Evolutionary conservation across 257 asterid genomes (phyloP), one percentile per base, ranked within the genome.

Genomic region (Solanum arcanum): DNA sequence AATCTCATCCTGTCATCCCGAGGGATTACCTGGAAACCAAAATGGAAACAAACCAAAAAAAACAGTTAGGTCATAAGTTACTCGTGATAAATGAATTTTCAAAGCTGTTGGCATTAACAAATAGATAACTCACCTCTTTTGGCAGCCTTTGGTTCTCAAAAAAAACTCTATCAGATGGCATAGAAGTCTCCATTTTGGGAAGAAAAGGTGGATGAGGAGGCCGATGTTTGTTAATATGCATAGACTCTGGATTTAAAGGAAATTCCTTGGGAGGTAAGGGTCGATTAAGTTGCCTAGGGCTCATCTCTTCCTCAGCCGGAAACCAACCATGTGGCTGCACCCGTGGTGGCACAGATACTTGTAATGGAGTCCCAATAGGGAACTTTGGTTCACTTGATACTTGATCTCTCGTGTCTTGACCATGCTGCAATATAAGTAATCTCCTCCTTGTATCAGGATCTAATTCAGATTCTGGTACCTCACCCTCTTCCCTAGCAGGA

Each of bases 361-460:
- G 98, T 91, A 92, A 86, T 77, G 98, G 91, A 13, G 94, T 89
- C 82, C 91, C 92, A 73, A 90, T 90, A 88, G 98, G 91, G 93
- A 94, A 92, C 88, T 92, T 92, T 37, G 96, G 90, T 91, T 95
- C 99, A 91, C 91, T 88, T 47, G 95, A 93, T 82, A 93, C 91
- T 33, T 87, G 96, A 87, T 94, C 99, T 90, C 99, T 95, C 84
- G 92, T 89, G 91, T 97, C 99, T 90, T 92, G 97, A 87, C 99
- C 99, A 86, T 97, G 99, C 88, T 97, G 99, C 93, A 95, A 93
- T 89, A 97, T 97, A 80, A 97, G 94, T 86, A 97, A 91, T 87
- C 99, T 94, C 92, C 99, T 93, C 93, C 99, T 97, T 52, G 98
- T 97, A 89, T 97, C 99, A 25, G 98, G 99, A 93, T 97, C 99